Evolutionary conservation across 306 rosid species (phyloP), one percentile per base, ranked within the genome.

Genomic region (Pyrus betulifolia): DNA sequence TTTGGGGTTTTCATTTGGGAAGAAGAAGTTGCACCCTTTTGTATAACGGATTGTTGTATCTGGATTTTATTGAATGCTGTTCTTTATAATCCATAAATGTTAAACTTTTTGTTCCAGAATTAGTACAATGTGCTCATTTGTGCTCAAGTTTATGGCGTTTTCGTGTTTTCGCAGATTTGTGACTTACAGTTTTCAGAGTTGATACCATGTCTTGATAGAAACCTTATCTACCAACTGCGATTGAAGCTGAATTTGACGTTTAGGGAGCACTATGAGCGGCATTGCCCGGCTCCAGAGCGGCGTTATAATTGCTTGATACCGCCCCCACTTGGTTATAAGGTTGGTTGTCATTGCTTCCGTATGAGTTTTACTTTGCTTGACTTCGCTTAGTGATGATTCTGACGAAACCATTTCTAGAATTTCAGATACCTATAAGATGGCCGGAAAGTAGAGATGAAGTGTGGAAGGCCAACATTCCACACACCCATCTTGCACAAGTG

Each of bases 391-490:
- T 69, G 79, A 79, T 88, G 82, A 78, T 82, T 79, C 85, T 51
- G 17, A 69, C 60, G 61, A 59, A 58, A 40, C 71, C 40, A 23
- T 76, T 70, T 62, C 33, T 81, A 83, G 87, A 79, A 67, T 77
- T 81, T 88, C 85, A 88, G 92, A 82, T 88, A 28, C 85, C 89
- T 65, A 76, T 88, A 45, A 84, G 89, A 46, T 88, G 92, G 92
- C 92, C 92, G 6, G 82, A 63, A 14, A 88, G 92, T 75, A 84
- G 92, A 78, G 92, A 88, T 40, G 92, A 86, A 82, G 92, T 88
- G 75, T 88, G 92, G 92, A 88, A 84, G 86, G 89, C 85, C n/a
- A 88, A 88, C 82, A 88, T 88, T 67, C 92, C 92, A 6, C 90
- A 88, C 62, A 88, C 92, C 0, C 88, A 78, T 74, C 92, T 88